A percentile compares a stretch with the other conserved stretches of the same genome.
Conservation (phyloP, 495 filamentous ascomycete species). For the Xylaria sp. region DNA sequence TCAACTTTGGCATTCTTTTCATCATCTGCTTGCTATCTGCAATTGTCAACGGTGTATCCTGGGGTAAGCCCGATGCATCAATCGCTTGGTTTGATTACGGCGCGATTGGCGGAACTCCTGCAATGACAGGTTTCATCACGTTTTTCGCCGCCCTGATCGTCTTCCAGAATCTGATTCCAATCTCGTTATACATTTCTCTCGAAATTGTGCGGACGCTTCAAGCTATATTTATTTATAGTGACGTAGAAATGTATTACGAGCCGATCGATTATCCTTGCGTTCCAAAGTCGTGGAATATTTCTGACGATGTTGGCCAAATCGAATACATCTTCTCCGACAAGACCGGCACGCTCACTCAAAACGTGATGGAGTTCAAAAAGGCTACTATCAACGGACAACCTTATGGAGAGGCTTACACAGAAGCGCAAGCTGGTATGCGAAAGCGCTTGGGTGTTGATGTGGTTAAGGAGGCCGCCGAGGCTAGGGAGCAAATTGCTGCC, state of each 20-base stretch:
- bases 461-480: slow-evolving; percentile 76
- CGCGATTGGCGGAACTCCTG: slow-evolving; percentile 77
- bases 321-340: slow-evolving; percentile 99
- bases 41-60: slow-evolving; percentile 83
- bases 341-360: slow-evolving; percentile 97
- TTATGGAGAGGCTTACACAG: slow-evolving; percentile 97
- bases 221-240: slow-evolving; percentile 97
- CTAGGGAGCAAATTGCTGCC: slow-evolving; percentile 77
- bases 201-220: slow-evolving; percentile 95
- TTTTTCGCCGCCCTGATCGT: slow-evolving; percentile 95
- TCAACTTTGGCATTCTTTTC: slow-evolving; percentile 93
- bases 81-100: slow-evolving; percentile 86
- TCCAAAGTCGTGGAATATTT: slow-evolving; percentile 99
- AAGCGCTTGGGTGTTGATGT: slow-evolving; percentile 86
- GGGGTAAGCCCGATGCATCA: slow-evolving; percentile 75
- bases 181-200: slow-evolving; percentile 96
- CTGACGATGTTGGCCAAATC: slow-evolving; percentile 96
- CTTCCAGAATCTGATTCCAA: slow-evolving; percentile 98
- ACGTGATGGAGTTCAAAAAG: slow-evolving; percentile 99
- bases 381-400: slow-evolving; percentile 90
- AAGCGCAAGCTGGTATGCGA: slow-evolving; percentile 95
- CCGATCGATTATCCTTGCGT: slow-evolving; percentile 92
- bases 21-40: slow-evolving; percentile 88
- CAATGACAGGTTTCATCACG: slow-evolving; percentile 88
- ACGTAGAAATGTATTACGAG: slow-evolving; percentile 95